Conservation (phyloP, 352 stramenopile species). For the Thalassiosira exigua region DNA sequence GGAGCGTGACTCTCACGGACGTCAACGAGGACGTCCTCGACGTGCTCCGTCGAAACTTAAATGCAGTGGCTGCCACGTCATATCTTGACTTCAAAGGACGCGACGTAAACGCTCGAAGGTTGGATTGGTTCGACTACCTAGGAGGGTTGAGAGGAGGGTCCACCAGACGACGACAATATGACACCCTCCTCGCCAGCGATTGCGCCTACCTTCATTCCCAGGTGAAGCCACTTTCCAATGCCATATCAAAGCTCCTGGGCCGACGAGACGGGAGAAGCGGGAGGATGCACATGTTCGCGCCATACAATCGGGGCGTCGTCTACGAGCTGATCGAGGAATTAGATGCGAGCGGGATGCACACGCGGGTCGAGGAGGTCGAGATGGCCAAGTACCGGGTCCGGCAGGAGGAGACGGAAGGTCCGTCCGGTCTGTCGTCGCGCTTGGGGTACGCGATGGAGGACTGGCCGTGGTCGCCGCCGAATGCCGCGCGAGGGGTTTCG, state of each 20-base stretch:
- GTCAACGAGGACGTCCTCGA: constrained; percentile 46
- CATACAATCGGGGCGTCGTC: constrained; percentile 59
- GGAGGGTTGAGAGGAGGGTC: constrained; percentile 14
- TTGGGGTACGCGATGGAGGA: too few species aligned
- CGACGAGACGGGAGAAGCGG: constrained; percentile 19
- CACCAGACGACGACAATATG: too few species aligned
- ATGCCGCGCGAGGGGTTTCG: too few species aligned
- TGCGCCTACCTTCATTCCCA: too few species aligned
- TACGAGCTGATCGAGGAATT: constrained; percentile 45
- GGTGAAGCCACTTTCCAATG: constrained; percentile 44
- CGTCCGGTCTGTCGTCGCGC: too few species aligned
- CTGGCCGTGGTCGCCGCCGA: too few species aligned
- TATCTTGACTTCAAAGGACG: background rate
- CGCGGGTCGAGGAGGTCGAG: constrained; percentile 58
- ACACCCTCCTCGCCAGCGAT: too few species aligned
- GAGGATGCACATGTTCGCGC: constrained; percentile 66
- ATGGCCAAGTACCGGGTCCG: constrained; percentile 56
- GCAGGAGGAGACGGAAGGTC: too few species aligned
- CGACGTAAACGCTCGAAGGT: background rate
- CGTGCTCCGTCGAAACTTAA: constrained; percentile 55
- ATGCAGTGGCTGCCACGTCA: background rate
- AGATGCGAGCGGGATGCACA: constrained; percentile 43
- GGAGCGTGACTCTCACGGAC: constrained; percentile 60
- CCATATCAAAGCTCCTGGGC: constrained; percentile 47
- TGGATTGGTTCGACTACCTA: constrained; percentile 67